Evolutionary conservation across 2,329 filamentous ascomycete genomes (phyloP).

Genomic region (Aureobasidium sp.): DNA sequence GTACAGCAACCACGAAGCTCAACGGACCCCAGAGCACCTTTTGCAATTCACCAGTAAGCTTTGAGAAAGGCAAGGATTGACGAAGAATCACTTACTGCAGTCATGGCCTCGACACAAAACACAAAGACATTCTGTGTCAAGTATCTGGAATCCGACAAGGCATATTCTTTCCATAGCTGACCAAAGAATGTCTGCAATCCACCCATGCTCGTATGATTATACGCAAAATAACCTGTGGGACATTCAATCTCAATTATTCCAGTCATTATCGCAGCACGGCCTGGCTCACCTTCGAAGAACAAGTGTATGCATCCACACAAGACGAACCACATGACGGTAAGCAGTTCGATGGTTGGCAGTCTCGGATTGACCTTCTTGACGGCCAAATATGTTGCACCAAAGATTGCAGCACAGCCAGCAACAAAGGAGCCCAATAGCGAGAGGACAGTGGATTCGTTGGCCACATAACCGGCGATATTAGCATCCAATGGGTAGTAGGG

Average conservation of each 20-base stretch:
- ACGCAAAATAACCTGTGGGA: conserved; percentile 62
- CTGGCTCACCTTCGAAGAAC: conserved; percentile 64
- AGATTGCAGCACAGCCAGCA: conserved; percentile 49
- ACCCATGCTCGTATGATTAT: conserved; percentile 60
- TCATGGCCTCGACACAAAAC: conserved; percentile 79
- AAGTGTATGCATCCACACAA: conserved; percentile 69
- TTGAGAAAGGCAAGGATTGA: neutral
- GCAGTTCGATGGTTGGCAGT: conserved; percentile 48
- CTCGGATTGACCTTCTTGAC: conserved; percentile 48
- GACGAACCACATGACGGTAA: conserved; percentile 67
- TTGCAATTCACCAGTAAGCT: neutral
- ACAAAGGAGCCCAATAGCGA: conserved; percentile 56
- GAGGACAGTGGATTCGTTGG: conserved; percentile 57
- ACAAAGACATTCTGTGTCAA: conserved; percentile 76
- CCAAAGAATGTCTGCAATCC: conserved; percentile 66
- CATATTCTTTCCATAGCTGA: conserved; percentile 91
- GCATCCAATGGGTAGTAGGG: conserved; percentile 66
- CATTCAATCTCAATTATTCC: neutral
- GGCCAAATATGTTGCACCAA: conserved; percentile 50
- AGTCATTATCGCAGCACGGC: too few relatives aligned
- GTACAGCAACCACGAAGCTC: conserved; percentile 49
- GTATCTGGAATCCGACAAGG: conserved; percentile 80
- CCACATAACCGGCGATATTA: conserved; percentile 55
- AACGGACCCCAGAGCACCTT: conserved; percentile 56
- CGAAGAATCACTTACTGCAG: conserved; percentile 51